phyloP scores from a whole-genome alignment of 2,329 filamentous ascomycete species.

The Phialophora verrucosa region DNA sequence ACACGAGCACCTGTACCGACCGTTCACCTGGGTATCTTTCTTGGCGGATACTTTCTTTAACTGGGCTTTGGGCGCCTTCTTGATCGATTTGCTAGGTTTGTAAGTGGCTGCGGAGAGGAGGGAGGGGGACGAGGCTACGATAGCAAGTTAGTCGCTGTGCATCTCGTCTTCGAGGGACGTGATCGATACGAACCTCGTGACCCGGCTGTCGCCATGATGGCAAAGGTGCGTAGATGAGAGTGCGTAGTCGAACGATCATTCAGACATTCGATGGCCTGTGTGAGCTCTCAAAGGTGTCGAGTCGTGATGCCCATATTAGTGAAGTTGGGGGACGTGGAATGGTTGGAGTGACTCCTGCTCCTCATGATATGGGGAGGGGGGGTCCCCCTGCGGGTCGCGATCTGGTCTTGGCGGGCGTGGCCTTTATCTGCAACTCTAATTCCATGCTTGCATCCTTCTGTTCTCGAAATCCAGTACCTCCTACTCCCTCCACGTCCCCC shows the following conservation, averaged over 20 bases:
- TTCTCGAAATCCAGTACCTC: neutral
- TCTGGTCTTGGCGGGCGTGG: neutral
- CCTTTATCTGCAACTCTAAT: neutral
- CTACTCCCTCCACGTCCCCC: neutral
- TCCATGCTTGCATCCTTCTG: neutral
- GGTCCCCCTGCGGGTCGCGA: neutral
- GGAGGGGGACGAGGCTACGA: slow-evolving; percentile 35
- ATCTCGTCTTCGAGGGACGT: neutral
- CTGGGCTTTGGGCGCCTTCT: slow-evolving; percentile 53
- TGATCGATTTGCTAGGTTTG: slow-evolving; percentile 53
- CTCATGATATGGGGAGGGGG: neutral
- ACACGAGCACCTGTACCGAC: slow-evolving; percentile 14
- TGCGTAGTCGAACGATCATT: neutral
- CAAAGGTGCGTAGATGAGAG: neutral
- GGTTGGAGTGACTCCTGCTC: neutral
- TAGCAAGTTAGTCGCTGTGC: neutral
- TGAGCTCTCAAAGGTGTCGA: neutral
- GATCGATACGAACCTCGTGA: slow-evolving; percentile 14
- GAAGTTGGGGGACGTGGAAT: neutral
- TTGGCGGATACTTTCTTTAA: slow-evolving; percentile 48
- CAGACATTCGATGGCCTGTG: neutral
- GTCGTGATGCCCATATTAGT: neutral
- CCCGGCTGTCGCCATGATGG: slow-evolving; percentile 17
- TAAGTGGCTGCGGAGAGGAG: slow-evolving; percentile 54
- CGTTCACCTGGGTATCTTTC: slow-evolving; percentile 47